Base-by-base conservation (phyloP, 1,284 basidiomycete species). In the Meripilus lineatus region DNA sequence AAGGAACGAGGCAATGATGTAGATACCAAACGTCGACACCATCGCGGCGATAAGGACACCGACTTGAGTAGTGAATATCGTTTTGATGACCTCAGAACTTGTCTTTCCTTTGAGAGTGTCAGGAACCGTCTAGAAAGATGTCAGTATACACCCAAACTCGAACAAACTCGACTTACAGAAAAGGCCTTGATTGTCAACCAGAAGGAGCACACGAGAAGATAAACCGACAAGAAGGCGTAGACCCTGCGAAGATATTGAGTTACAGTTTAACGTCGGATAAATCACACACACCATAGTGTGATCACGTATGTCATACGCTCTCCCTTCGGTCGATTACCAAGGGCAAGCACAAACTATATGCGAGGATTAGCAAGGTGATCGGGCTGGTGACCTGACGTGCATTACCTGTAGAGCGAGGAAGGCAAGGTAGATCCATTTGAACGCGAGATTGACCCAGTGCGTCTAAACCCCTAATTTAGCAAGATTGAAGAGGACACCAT, bases 281-380 rank as follows among this genome's bases (percentile, higher is more conserved):
- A 28, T 10, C 28, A n/a, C 32, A 72, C 74, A 18, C 48, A 83
- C 79, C 83, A 83, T 53, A 98, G 74, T 5, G 93, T 95, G 22
- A 86, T 55, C 0, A 84, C 71, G 59, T 98, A 98, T 5, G 89
- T 80, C 32, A 75, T 61, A 42, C 85, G 80, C 70, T 98, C 95
- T 49, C 93, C 94, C 63, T 98, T 98, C 1, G 95, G 95, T 51
- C 95, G 74, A 65, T 97, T 98, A 46, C 95, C 95, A 22, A 97
- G 69, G 3, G 93, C 94, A n/a, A 98, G 73, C 32, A 98, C 81
- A 57, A 99, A 97, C 69, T 93, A 42, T 17, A 34, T 37, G 5
- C 15, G 30, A 22, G 39, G 41, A 24, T 20, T 5, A 20, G 14
- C 5, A 7, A 7, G 21, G 36, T 38, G 14, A 20, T 22, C 17